Evolutionary conservation across 192 early-diverging fungal genomes (phyloP), one percentile per base, ranked within the genome.

Genomic region (Rhizoclosmatium globosum): DNA sequence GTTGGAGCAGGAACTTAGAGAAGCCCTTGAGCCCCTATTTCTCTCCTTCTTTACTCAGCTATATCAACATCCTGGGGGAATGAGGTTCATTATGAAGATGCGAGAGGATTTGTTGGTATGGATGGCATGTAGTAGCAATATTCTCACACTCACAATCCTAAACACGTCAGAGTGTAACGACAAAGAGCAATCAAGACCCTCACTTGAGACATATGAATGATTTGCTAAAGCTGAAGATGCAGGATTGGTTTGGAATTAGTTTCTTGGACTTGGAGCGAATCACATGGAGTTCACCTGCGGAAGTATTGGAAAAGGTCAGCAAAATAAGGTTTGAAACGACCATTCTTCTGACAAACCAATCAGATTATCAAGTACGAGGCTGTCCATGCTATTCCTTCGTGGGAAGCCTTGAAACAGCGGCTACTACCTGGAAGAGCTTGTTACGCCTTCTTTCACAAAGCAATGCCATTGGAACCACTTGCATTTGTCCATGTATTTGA

Each of bases 281-380:
- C 9, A 94, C 94, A 1, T 96, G 96, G 95, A 92, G 91, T 73
- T 92, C 93, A 6, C 91, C 93, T 6, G 94, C 94, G 1, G 85
- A 81, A 38, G 80, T 95, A 2, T 85, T 97, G 15, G 96, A 97
- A 80, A 95, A 94, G 84, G 93, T 96, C 69, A 4, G 43, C 47
- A 2, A 3, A 9, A 31, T 4, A 31, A 31, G 31, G 31, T 31
- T 74, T 67, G 15, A 58, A 38, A 58, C 38, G 21, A 21, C 68
- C 44, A 43, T 41, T 77, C 21, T 0, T 23, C 11, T 13, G 71
- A n/a, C 11, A 41, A 46, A 19, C 21, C 43, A 21, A 19, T 38
- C 75, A 94, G 92, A 87, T 95, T 21, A 89, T 88, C 38, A 83
- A 92, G 68, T 95, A 97, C 80, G 97, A 98, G 80, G 92, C 94